A percentile compares a stretch with the other conserved stretches of the same genome.
phyloP scores from a whole-genome alignment of 2,329 filamentous ascomycete species.

The Claviceps capensis region DNA sequence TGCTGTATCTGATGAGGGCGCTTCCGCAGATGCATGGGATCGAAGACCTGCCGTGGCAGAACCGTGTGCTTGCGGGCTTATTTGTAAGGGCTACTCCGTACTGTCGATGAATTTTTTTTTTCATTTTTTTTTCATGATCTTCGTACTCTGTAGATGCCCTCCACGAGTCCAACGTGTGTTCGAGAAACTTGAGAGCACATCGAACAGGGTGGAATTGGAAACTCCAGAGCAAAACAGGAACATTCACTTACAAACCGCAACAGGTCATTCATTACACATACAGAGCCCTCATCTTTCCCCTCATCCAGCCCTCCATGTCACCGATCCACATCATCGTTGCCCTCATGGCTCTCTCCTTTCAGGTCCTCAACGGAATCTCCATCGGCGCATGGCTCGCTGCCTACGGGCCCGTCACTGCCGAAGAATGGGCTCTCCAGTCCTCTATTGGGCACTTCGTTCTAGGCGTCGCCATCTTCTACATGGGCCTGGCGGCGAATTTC shows the following conservation, averaged over 20 bases:
- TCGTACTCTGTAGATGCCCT: no score
- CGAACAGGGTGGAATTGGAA: not conserved
- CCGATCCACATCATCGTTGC: conserved; percentile 66
- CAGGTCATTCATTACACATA: conserved; percentile 79
- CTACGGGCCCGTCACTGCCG: conserved; percentile 54
- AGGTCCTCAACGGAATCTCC: conserved; percentile 64
- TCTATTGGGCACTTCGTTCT: conserved; percentile 35
- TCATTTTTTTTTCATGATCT: no score
- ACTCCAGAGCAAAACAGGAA: not conserved
- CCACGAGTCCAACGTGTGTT: no score
- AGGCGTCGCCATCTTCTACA: conserved; percentile 62
- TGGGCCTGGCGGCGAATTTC: conserved; percentile 69
- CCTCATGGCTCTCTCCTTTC: conserved; percentile 53
- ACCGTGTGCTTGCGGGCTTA: conserved; percentile 59
- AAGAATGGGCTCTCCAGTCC: conserved; percentile 30
- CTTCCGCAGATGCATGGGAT: conserved; percentile 47
- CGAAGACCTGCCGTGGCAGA: conserved; percentile 56
- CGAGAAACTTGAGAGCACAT: no score
- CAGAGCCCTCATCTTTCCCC: conserved; percentile 69
- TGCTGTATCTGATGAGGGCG: conserved; percentile 66
- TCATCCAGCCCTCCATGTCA: conserved; percentile 83
- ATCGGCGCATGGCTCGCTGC: conserved; percentile 72
- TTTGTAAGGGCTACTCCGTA: conserved; percentile 32
- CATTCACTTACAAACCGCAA: not conserved
- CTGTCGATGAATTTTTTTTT: not conserved